Evolutionary conservation across 163 green algal genomes (phyloP).

Genomic region (Trebouxia gelatinosa): DNA sequence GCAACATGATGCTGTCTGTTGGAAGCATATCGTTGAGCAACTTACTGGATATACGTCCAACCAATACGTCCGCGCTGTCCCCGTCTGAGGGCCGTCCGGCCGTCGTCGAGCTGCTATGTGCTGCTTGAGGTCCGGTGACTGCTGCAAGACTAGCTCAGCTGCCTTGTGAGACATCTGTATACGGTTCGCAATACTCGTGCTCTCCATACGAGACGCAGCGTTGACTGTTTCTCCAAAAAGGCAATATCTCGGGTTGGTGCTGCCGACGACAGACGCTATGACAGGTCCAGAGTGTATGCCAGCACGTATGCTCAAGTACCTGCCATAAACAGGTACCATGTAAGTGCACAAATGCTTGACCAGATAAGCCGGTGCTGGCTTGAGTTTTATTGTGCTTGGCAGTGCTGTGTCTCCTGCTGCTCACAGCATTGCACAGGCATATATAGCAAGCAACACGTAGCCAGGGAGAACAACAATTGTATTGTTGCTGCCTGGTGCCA

Average conservation of each 20-base stretch:
- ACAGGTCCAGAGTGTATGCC: constrained; percentile 47
- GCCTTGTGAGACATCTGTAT: constrained; percentile 32
- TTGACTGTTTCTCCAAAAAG: constrained; percentile 46
- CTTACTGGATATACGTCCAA: constrained; percentile 21
- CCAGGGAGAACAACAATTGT: background rate
- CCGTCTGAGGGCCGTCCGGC: constrained; percentile 31
- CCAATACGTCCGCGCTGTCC: constrained; percentile 34
- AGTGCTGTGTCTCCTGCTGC: background rate
- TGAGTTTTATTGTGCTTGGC: background rate
- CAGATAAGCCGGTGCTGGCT: background rate
- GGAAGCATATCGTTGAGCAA: no score
- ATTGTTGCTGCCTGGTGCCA: background rate
- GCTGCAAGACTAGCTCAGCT: constrained; percentile 19
- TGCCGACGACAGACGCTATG: constrained; percentile 41
- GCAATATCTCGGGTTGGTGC: constrained; percentile 38
- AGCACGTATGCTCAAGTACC: constrained; percentile 34
- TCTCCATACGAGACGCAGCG: constrained; percentile 40
- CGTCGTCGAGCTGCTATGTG: constrained; percentile 2
- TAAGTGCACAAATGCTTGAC: background rate
- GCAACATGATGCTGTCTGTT: no score
- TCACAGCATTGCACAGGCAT: background rate
- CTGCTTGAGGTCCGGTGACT: constrained; percentile 10
- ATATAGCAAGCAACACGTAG: background rate
- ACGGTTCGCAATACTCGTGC: constrained; percentile 25
- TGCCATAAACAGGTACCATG: background rate